These are phyloP conservation scores for Boletus rex-veris DNA, from an alignment of 768 basidiomycete species.

Conservation along the genomic window DNA sequence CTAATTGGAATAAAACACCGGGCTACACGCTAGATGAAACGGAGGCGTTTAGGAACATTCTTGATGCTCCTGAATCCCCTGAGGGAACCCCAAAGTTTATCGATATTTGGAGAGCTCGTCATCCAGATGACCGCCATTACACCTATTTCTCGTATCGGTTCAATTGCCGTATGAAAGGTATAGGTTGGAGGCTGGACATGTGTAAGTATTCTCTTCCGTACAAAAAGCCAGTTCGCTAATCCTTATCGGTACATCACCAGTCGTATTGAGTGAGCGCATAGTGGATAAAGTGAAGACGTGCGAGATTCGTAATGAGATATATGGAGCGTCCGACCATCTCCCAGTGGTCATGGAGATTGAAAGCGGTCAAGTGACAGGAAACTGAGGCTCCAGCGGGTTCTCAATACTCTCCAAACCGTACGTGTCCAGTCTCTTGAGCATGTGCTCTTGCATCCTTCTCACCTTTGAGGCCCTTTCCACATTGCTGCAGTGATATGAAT, in stretches of 20 bases:
- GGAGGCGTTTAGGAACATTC: constrained; percentile 64
- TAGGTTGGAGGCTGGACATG: constrained; percentile 87
- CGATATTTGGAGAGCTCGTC: constrained; percentile 74
- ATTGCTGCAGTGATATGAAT: constrained; percentile 47
- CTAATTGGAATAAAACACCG: constrained; percentile 85
- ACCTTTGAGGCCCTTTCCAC: constrained; percentile 82
- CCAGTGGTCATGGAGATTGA: constrained; percentile 77
- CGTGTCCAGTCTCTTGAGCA: constrained; percentile 84
- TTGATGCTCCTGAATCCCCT: constrained; percentile 46
- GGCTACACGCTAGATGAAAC: constrained; percentile 86
- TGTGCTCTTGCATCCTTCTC: constrained; percentile 92
- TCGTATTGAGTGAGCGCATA: constrained; percentile 72
- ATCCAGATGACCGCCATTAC: constrained; percentile 70
- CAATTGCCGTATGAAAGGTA: constrained; percentile 72
- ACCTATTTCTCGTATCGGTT: constrained; percentile 85
- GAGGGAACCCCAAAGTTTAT: constrained; percentile 50
- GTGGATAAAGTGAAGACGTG: constrained; percentile 67
- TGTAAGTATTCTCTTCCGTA: constrained; percentile 46
- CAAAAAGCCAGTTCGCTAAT: neutral
- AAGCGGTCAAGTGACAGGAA: constrained; percentile 34
- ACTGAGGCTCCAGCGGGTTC: neutral
- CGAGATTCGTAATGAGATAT: constrained; percentile 82
- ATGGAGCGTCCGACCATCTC: constrained; percentile 84
- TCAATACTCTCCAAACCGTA: constrained; percentile 78
- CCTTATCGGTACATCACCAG: constrained; percentile 35